These are phyloP conservation scores for Ophiocordyceps unilateralis DNA, from an alignment of 2,329 filamentous ascomycete genomes.

Conservation along the genomic window DNA sequence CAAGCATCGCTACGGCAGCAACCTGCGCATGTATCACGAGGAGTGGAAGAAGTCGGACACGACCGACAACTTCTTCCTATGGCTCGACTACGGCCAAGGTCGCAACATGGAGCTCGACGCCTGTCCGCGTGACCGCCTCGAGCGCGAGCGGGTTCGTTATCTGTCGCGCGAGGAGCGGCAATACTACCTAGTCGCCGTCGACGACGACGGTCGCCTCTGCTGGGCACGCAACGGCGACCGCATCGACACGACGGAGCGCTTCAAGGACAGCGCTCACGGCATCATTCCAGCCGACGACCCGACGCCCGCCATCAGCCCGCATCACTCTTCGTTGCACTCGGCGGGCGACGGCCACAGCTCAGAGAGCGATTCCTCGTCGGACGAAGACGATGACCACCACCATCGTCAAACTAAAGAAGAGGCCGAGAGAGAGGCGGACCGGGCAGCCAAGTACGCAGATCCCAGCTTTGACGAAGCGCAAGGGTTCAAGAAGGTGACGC, in stretches of 20 bases:
- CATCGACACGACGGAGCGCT: constrained; percentile 61
- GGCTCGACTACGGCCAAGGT: constrained; percentile 73
- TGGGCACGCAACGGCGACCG: constrained; percentile 71
- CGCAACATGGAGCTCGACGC: constrained; percentile 49
- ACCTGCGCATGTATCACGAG: constrained; percentile 64
- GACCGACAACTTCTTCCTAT: constrained; percentile 83
- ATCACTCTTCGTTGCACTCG: constrained; percentile 3
- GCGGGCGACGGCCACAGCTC: neutral
- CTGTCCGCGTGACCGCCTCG: constrained; percentile 57
- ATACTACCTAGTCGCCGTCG: constrained; percentile 64
- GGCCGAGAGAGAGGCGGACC: constrained; percentile 37
- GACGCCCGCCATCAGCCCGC: constrained; percentile 31
- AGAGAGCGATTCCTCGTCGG: neutral
- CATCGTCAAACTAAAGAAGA: constrained; percentile 14
- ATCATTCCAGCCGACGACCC: constrained; percentile 46
- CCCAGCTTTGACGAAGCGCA: constrained; percentile 43
- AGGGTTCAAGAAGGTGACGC: constrained; percentile 34
- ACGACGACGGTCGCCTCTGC: constrained; percentile 56
- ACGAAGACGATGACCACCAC: neutral
- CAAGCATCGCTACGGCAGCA: constrained; percentile 77
- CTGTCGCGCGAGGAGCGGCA: constrained; percentile 66
- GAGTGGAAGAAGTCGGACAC: constrained; percentile 67
- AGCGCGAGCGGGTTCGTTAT: constrained; percentile 69
- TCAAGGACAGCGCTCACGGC: constrained; percentile 63
- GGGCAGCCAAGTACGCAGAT: constrained; percentile 47